A percentile compares a stretch with the other conserved stretches of the same genome.
These are phyloP conservation scores for Globisporangium recalcitrans DNA, from an alignment of 352 stramenopile genomes.

Conservation along the genomic window DNA sequence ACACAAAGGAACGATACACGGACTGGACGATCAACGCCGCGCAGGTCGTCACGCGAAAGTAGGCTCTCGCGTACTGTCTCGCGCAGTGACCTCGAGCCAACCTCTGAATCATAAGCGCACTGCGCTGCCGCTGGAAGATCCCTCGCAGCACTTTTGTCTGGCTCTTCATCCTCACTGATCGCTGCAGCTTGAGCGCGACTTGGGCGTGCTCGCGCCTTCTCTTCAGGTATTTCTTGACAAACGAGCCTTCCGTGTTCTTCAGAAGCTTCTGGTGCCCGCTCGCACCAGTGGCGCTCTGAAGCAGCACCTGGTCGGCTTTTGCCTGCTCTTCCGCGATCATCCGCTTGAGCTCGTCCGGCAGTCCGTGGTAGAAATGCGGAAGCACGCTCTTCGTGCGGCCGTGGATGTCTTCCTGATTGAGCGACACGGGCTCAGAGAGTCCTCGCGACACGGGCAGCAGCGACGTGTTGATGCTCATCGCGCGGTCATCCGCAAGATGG, in stretches of 20 bases:
- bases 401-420: constrained; percentile 31
- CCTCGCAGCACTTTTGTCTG: constrained; percentile 44
- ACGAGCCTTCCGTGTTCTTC: constrained; percentile 52
- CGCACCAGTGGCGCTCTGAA: not conserved
- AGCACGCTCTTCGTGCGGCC: constrained; percentile 29
- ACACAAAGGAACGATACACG: constrained; percentile 52
- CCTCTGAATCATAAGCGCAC: constrained; percentile 50
- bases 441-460: constrained; percentile 32
- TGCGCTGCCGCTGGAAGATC: constrained; percentile 35
- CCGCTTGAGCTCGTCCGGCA: constrained; percentile 65
- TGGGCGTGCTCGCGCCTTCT: constrained; percentile 37
- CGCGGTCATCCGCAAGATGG: constrained; percentile 47
- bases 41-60: constrained; percentile 44
- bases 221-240: constrained; percentile 59
- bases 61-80: constrained; percentile 43
- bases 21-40: constrained; percentile 62
- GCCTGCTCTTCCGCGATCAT: constrained; percentile 61
- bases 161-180: constrained; percentile 33
- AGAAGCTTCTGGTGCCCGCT: constrained; percentile 30
- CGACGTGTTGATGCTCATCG: constrained; percentile 29
- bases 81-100: constrained; percentile 48
- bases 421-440: constrained; percentile 32
- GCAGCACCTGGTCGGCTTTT: constrained; percentile 14
- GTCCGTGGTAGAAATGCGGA: constrained; percentile 73
- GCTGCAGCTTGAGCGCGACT: constrained; percentile 53